Evolutionary conservation across 768 basidiomycete species (phyloP).

Genomic region (Hydnomerulius pinastri): DNA sequence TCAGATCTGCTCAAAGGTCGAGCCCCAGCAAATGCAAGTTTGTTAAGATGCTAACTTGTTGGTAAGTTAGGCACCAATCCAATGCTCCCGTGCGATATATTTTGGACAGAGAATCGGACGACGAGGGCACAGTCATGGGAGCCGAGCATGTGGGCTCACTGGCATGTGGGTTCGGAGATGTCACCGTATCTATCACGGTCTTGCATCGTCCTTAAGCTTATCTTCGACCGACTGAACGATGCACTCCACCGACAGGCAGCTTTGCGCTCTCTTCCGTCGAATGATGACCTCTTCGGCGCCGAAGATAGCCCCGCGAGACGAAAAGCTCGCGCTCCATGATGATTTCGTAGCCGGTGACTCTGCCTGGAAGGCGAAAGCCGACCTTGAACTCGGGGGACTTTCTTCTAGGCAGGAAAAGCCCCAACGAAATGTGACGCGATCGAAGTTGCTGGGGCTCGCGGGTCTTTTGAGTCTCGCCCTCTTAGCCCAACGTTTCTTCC

Average conservation of each 20-base stretch:
- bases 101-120: too few species aligned
- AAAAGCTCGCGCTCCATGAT: not conserved
- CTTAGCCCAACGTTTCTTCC: constrained; percentile 7
- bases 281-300: constrained; percentile 1
- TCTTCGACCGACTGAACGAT: constrained; percentile 4
- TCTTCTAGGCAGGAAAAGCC: not conserved
- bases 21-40: too few species aligned
- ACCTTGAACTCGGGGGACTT: constrained; percentile 12
- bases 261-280: constrained; percentile 7
- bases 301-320: not conserved
- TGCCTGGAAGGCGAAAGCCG: constrained; percentile 1
- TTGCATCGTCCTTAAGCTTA: not conserved
- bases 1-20: too few species aligned
- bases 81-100: too few species aligned
- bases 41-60: too few species aligned
- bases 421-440: not conserved
- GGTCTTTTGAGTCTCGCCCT: constrained; percentile 14
- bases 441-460: not conserved
- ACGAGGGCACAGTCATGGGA: too few species aligned
- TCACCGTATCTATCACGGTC: not conserved
- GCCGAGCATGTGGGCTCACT: too few species aligned
- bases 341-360: not conserved
- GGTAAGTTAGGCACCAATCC: too few species aligned
- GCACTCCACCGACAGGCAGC: constrained; percentile 7
- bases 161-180: too few species aligned